These are phyloP conservation scores for Trifolium repens DNA, from an alignment of 306 rosid species.

Conservation along the genomic window DNA sequence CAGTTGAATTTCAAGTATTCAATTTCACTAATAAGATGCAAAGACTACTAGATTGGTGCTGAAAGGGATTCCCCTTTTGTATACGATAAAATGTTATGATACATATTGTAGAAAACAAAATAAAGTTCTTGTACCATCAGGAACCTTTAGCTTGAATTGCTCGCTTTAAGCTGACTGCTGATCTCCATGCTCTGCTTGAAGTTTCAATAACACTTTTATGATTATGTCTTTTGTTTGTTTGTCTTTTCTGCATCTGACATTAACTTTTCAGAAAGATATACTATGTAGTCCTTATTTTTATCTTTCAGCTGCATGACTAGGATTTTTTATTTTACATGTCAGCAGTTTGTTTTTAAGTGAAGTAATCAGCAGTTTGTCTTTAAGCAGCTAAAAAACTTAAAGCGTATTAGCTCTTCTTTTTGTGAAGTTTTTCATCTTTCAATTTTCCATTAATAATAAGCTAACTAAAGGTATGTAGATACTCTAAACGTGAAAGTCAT, in stretches of 20 bases:
- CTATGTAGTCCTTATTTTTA: constrained; percentile 5
- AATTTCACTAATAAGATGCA: too few relatives aligned
- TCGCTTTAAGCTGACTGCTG: constrained; percentile 28
- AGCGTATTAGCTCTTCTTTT: not conserved
- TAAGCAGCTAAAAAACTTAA: constrained; percentile 4
- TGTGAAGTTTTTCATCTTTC: constrained; percentile 2
- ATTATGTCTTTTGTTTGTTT: constrained; percentile 1
- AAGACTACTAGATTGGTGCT: not conserved
- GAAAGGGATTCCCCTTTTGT: not conserved
- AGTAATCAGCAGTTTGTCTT: not conserved
- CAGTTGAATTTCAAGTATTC: too few relatives aligned
- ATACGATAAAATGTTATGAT: not conserved
- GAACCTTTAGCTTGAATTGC: constrained; percentile 24
- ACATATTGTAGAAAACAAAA: constrained; percentile 26
- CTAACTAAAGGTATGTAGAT: not conserved
- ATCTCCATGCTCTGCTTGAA: constrained; percentile 13
- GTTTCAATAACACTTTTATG: constrained; percentile 25
- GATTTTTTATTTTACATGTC: not conserved
- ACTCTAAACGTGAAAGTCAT: constrained; percentile 6
- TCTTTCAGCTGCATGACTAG: not conserved
- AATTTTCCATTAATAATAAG: not conserved
- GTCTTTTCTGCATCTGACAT: constrained; percentile 16
- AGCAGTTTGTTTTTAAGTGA: not conserved
- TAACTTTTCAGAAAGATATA: not conserved
- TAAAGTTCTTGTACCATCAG: constrained; percentile 7